Base-by-base conservation (phyloP, 306 rosid genomes). In the Leucaena leucocephala region DNA sequence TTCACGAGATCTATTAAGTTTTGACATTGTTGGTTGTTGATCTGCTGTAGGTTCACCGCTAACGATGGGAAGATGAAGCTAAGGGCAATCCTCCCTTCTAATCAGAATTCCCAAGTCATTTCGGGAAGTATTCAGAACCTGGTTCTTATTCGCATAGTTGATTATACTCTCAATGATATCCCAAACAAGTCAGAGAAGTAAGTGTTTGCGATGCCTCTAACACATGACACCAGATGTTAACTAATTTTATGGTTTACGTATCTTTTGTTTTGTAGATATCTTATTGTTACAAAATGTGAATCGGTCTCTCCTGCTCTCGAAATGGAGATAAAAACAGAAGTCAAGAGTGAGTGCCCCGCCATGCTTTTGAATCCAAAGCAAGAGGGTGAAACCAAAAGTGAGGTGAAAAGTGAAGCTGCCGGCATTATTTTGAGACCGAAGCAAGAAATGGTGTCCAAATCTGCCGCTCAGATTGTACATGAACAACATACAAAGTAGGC, bases 391-490 rank as follows among this genome's bases (percentile, higher is more conserved):
- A 68, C 71, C 2, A 88, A 74, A 77, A 54, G 61, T 6, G 86
- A 70, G 82, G 76, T 55, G 21, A 82, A 85, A 68, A 73, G 11
- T 6, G 94, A 83, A 68, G 83, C 57, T 3, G 48, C 69, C 76
- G 94, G 93, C 2, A 77, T 95, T 71, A 10, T 86, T 63, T 68
- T 90, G 78, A 93, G 80, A 84, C 96, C 94, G 1, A 96, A 90
- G 85, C 97, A 85, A 54, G 97, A 91, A 27, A 68, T 87, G 64
- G 80, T 89, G 57, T 35, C 98, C 0, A 96, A 96, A 87, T 96
- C 97, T 35, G 99, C 93, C 61, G 92, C 92, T 55, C 99, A 96
- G 83, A 96, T 96, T 58, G 87, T 96, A 3, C 90, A 86, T 0
- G 99, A 96, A 82, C 98, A 95, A 27, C 80, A 83, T 40, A 70